Evolutionary conservation across 805 yeast genomes (phyloP), one percentile per base, ranked within the genome.

Genomic region (Candida peoriensis): DNA sequence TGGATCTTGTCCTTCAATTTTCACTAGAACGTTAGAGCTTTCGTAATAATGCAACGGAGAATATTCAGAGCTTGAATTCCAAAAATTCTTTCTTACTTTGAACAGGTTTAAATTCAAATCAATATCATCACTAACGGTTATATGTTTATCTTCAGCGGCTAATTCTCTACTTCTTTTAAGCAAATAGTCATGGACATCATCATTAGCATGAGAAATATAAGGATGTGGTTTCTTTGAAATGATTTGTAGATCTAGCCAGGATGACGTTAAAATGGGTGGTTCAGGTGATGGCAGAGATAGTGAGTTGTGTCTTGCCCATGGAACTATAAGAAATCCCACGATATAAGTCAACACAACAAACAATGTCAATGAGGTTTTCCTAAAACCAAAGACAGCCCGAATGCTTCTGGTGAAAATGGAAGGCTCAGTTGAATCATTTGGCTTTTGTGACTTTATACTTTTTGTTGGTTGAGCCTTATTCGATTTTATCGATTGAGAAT

Each of bases 21-120:
- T 77, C 7, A 80, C 95, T 26, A 85, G 49, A n/a, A 89, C 62
- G 50, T 89, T 89, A 42, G 84, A 76, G 35, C 90, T 76, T 56
- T 89, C 96, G 52, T 74, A 89, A 60, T 83, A 87, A n/a, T 76
- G 63, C 10, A 83, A 68, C 36, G 77, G 64, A 5, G 64, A 57
- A 26, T 57, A 63, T 0, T 54, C 45, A n/a, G 71, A 57, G 12
- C 53, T 42, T 6, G 61, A 49, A 38, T 70, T 63, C 53, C 71
- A 72, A 15, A 66, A 70, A 38, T 70, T 75, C 7, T 63, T 57
- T 39, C 73, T 78, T 33, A 75, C 63, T 45, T 78, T 67, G 30
- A 71, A 61, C 32, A 70, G 66, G 68, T 46, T 66, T 60, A 48
- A 49, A 43, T 47, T 66, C 1, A 47, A 39, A 4, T 58, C 57